Conservation (phyloP, 768 basidiomycete genomes). For the Auricularia cornea region DNA sequence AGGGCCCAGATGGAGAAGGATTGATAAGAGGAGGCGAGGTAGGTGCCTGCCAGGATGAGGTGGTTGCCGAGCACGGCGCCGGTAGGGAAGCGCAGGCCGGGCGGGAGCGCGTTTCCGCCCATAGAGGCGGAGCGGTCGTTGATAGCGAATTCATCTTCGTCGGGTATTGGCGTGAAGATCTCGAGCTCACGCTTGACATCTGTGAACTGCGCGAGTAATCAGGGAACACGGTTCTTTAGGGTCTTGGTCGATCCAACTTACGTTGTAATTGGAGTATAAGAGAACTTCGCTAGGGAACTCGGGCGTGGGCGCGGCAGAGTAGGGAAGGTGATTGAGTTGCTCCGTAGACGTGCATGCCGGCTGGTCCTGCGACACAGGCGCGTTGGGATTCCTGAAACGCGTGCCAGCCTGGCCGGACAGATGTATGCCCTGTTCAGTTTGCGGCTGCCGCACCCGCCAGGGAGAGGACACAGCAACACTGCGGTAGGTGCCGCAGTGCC, state of each 20-base stretch:
- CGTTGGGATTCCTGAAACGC: slow-evolving; percentile 47
- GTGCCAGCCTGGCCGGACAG: slow-evolving; percentile 46
- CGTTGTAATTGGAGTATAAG: slow-evolving; percentile 95
- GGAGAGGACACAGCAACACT: slow-evolving; percentile 79
- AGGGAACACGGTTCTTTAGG: slow-evolving; percentile 7
- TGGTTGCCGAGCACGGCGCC: slow-evolving; percentile 86
- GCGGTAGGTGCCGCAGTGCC: slow-evolving; percentile 96
- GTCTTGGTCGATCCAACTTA: slow-evolving; percentile 28
- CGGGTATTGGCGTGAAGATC: slow-evolving; percentile 74
- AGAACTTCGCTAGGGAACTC: slow-evolving; percentile 81
- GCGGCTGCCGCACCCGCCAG: slow-evolving; percentile 56
- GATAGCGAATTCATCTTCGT: slow-evolving; percentile 59
- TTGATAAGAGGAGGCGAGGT: slow-evolving; percentile 88
- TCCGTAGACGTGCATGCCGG: slow-evolving; percentile 51
- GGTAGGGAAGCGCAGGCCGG: slow-evolving; percentile 92
- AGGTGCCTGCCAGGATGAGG: slow-evolving; percentile 91
- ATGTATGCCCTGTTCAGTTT: slow-evolving; percentile 46
- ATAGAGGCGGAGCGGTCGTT: slow-evolving; percentile 75
- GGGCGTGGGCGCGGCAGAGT: slow-evolving; percentile 61
- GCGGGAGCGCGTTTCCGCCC: slow-evolving; percentile 76
- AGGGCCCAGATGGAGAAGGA: slow-evolving; percentile 97
- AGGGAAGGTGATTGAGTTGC: slow-evolving; percentile 62
- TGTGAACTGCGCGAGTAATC: slow-evolving; percentile 51
- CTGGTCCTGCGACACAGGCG: slow-evolving; percentile 20
- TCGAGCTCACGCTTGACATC: slow-evolving; percentile 95